Evolutionary conservation across 1,284 basidiomycete genomes (phyloP), one percentile per base, ranked within the genome.

Genomic region (Ceratobasidium sp.): DNA sequence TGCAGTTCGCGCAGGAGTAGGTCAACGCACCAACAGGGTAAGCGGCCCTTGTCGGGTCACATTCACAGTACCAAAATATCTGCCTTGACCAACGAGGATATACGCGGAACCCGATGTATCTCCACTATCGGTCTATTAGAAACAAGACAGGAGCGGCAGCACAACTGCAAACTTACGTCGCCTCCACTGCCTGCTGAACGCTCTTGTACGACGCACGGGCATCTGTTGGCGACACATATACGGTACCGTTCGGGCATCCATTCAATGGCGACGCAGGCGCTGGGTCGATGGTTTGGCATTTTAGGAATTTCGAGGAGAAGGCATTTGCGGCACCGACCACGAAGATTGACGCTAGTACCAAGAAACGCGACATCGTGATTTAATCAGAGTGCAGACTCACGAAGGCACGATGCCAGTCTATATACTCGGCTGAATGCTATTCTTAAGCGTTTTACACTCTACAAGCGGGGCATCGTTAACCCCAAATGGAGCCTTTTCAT

Each of bases 241-340:
- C 33, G 28, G 69, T 74, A 13, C 60, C 60, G n/a, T 33, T 73
- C 15, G 68, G 68, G 20, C 68, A 73, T 26, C 68, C 68, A 49
- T 1, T 26, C 56, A 61, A 23, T n/a, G 68, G 39, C 47, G 68
- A 61, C 23, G 56, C 54, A 47, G 68, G 68, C 20, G 68, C 54
- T 35, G 68, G 68, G 26, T 61, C 56, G 31, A 73, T 35, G 23
- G 51, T 61, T 39, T 73, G 68, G 31, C 68, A 73, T 15, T 42
- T 39, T 28, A 58, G 33, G 31, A 61, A 61, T 73, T 47, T 73
- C 37, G 68, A 49, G 7, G 56, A 73, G 58, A 73, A 61, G 49
- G 28, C 68, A 6, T 49, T 28, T 15, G 35, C 42, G 15, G 39
- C 20, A 15, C 31, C 23, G 37, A 26, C 56, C 26, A n/a, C 35